Evolutionary conservation across 306 rosid species (phyloP).

Genomic region (Dalbergia cultrata): DNA sequence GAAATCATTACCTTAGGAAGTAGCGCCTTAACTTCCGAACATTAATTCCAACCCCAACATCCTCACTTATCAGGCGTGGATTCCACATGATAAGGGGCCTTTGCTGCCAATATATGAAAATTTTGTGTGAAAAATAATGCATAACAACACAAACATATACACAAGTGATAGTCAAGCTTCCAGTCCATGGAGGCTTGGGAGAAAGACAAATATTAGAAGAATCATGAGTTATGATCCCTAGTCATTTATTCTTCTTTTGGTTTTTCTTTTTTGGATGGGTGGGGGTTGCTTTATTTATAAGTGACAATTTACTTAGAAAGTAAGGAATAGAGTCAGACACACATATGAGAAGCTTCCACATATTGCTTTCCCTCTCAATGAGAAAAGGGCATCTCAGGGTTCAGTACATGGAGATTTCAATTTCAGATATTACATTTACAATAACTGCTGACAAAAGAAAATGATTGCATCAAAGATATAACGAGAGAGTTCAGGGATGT

Average conservation of each 20-base stretch:
- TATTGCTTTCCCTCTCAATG: conserved; percentile 17
- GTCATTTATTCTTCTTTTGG: not conserved
- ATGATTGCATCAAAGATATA: conserved; percentile 30
- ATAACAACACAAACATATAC: conserved; percentile 23
- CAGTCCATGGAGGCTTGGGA: conserved; percentile 14
- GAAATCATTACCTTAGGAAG: conserved; percentile 73
- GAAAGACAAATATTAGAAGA: conserved; percentile 29
- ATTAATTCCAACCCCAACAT: conserved; percentile 95
- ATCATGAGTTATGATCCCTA: conserved; percentile 15
- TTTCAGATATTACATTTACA: conserved; percentile 29
- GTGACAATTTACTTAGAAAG: conserved; percentile 9
- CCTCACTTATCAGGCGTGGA: conserved; percentile 89
- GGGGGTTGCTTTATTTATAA: not conserved
- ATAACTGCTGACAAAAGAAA: conserved; percentile 19
- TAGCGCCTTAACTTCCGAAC: conserved; percentile 84
- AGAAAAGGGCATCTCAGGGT: conserved; percentile 11
- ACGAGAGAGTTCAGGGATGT: conserved; percentile 44
- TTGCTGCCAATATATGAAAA: conserved; percentile 63
- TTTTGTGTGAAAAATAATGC: conserved; percentile 30
- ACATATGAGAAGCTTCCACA: conserved; percentile 28
- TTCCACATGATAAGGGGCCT: conserved; percentile 99
- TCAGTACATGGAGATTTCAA: conserved; percentile 38
- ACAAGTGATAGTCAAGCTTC: conserved; percentile 1
- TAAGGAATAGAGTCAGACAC: conserved; percentile 5
- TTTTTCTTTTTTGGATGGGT: not conserved